phyloP scores from a whole-genome alignment of 1,284 basidiomycete species.

The Cryptococcus deneoformans region DNA sequence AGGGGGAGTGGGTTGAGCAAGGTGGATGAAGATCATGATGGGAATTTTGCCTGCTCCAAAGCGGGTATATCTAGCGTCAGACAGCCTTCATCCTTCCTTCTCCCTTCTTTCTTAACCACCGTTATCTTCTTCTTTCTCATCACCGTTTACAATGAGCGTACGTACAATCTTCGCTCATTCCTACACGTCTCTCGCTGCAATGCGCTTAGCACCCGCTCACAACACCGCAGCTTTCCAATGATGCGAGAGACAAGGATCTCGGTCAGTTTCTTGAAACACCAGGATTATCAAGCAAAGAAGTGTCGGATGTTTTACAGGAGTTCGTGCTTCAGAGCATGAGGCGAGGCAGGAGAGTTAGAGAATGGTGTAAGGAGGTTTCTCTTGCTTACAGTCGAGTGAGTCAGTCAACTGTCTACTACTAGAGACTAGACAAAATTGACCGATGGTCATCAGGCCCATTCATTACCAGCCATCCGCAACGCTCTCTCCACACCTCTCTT shows the following conservation, averaged over 20 bases:
- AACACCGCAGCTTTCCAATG: no score
- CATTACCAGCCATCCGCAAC: not conserved
- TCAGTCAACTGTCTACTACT: slow-evolving; percentile 8
- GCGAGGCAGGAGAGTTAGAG: slow-evolving; percentile 19
- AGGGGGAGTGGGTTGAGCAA: no score
- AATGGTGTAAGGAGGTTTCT: slow-evolving; percentile 21
- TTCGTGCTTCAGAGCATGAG: slow-evolving; percentile 12
- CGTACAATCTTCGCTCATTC: no score
- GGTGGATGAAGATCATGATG: no score
- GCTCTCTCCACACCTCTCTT: slow-evolving; percentile 3
- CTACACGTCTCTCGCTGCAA: not conserved
- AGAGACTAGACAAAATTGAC: not conserved
- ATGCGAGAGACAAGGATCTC: not conserved
- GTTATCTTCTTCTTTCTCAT: slow-evolving; percentile 22
- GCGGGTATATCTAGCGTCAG: slow-evolving; percentile 6
- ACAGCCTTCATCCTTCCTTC: slow-evolving; percentile 23
- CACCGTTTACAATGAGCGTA: slow-evolving; percentile 31
- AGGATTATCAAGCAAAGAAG: not conserved
- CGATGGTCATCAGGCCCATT: not conserved
- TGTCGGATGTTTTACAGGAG: slow-evolving; percentile 17
- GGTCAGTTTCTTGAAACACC: not conserved
- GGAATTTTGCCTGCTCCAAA: not conserved
- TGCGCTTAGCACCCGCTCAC: not conserved
- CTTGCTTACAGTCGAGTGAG: slow-evolving; percentile 1
- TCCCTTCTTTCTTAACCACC: slow-evolving; percentile 24